phyloP scores from a whole-genome alignment of 352 stramenopile genomes.

The Pythium plurisporium region DNA sequence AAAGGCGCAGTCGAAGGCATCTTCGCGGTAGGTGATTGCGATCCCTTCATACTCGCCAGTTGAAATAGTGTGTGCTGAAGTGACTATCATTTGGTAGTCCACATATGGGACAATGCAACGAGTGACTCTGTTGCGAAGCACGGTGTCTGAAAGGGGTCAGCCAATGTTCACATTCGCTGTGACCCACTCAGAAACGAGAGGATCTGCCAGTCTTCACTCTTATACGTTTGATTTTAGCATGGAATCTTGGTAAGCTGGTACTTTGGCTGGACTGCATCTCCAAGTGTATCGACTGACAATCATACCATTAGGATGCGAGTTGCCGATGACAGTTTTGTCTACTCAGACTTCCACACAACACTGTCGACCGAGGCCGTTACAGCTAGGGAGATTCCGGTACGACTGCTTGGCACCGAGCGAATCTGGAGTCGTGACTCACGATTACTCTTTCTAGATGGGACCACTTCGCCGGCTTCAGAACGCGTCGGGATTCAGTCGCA shows the following conservation, averaged over 20 bases:
- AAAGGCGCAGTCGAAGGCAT: slow-evolving; percentile 65
- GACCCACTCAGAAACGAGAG: slow-evolving; percentile 42
- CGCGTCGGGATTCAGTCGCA: slow-evolving; percentile 68
- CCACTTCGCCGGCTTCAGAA: slow-evolving; percentile 78
- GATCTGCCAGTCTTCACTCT: slow-evolving; percentile 56
- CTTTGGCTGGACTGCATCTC: not conserved
- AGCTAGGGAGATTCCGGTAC: slow-evolving; percentile 62
- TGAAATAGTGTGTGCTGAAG: too few species aligned
- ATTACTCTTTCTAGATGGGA: slow-evolving; percentile 40
- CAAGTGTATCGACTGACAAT: not conserved
- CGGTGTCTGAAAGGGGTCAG: slow-evolving; percentile 62
- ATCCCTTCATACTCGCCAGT: not conserved
- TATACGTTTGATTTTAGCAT: slow-evolving; percentile 78
- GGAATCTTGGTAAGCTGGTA: slow-evolving; percentile 50
- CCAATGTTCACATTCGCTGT: slow-evolving; percentile 84
- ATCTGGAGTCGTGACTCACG: not conserved
- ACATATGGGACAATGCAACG: slow-evolving; percentile 26
- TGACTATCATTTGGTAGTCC: slow-evolving; percentile 16
- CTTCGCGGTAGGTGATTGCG: slow-evolving; percentile 34
- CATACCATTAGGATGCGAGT: slow-evolving; percentile 71
- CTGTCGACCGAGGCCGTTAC: slow-evolving; percentile 67
- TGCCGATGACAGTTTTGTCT: slow-evolving; percentile 80
- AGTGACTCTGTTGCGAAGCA: slow-evolving; percentile 65
- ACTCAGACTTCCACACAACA: slow-evolving; percentile 76
- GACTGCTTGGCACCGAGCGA: slow-evolving; percentile 2